Conservation (phyloP, 306 rosid genomes). For the Vigna hirtella region DNA sequence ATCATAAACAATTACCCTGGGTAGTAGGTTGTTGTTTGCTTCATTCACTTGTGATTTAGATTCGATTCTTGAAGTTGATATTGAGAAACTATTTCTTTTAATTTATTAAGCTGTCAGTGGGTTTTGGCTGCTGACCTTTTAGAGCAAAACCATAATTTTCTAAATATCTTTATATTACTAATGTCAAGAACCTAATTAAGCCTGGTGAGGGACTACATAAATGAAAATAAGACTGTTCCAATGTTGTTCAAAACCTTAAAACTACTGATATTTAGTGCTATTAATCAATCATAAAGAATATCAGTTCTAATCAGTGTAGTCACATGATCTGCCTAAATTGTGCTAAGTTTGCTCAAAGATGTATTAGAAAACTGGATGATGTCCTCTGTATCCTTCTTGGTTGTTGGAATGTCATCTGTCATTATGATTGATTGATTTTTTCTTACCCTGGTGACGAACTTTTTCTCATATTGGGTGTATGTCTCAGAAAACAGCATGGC, state of each 20-base stretch:
- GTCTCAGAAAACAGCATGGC: conserved; percentile 82
- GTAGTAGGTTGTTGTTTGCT: neutral
- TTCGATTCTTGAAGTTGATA: conserved; percentile 9
- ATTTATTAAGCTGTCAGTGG: conserved; percentile 1
- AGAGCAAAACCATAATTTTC: conserved; percentile 1
- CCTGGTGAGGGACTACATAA: neutral
- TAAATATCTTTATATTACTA: neutral
- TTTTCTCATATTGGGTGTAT: conserved; percentile 39
- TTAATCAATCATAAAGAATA: neutral
- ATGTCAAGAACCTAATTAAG: neutral
- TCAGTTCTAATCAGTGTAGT: neutral
- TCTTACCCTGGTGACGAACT: conserved; percentile 25
- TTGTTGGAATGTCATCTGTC: conserved; percentile 10
- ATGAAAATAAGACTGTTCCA: neutral
- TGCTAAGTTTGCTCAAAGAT: neutral
- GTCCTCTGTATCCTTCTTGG: neutral
- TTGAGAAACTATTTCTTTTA: neutral
- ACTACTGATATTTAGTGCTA: neutral
- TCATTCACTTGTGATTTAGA: conserved; percentile 9
- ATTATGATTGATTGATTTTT: conserved; percentile 9
- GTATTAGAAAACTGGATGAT: neutral
- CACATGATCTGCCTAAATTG: conserved; percentile 4
- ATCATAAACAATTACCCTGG: conserved; percentile 8
- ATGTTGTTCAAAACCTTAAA: conserved; percentile 4
- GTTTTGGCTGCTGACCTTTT: conserved; percentile 5